Base-by-base conservation (phyloP, 345 rosid species). In the Camelina sativa region DNA sequence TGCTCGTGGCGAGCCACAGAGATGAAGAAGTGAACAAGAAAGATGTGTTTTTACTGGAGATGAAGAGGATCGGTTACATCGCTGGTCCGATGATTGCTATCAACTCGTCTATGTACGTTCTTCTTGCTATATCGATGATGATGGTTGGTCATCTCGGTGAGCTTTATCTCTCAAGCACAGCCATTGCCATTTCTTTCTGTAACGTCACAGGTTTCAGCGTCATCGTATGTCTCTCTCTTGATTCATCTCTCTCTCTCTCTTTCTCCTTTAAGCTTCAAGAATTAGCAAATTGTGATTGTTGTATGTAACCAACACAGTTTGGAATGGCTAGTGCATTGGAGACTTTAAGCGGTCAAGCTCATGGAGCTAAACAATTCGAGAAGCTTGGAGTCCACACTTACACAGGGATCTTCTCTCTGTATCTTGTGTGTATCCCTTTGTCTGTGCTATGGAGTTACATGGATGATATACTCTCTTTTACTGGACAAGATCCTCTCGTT, bases 101-200 rank as follows among this genome's bases (percentile, higher is more conserved):
- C 12, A 78, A 69, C 55, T 72, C 83, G 1, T 89, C 93, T 0
- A 86, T 71, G 78, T 86, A 82, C 71, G 68, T 82, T 20, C 55
- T 87, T 67, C 93, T 89, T 65, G 75, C 90, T 1, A 67, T 88
- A 11, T 84, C 95, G 2, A 62, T 85, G 11, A 86, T 86, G 87
- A 89, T 93, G 96, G 90, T 82, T 10, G 98, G 98, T 71, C 98
- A 91, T 63, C 89, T 91, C 44, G 91, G 95, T 7, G 80, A 89
- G 77, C 91, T 91, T 19, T 70, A 32, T 30, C 91, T 93, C 51
- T 85, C 98, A 2, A 86, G 92, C 85, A 80, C 95, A 3, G 89
- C 98, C 82, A 83, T 93, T 7, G 91, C 91, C n/a, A 32, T 80
- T 60, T 91, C 97, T 50, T 84, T 93, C 78, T 79, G 84, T 34